Conservation (phyloP, 2,329 filamentous ascomycete species). For the Exophiala mesophila region DNA sequence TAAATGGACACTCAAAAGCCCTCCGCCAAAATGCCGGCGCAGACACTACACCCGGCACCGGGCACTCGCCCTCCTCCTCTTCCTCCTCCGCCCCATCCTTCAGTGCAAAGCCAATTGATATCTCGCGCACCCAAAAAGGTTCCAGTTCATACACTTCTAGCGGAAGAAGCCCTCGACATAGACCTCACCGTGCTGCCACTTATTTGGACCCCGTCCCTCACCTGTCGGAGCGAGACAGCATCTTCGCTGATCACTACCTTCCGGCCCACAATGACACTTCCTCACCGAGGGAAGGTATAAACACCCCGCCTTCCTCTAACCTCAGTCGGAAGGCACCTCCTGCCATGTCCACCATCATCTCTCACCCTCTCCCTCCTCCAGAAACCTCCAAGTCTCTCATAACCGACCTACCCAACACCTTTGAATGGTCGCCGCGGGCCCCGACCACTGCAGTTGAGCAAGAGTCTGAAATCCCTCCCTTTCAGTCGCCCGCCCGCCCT, state of each 20-base stretch:
- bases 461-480: too few relatives aligned
- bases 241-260: slow-evolving; percentile 59
- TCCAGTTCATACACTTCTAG: slow-evolving; percentile 22
- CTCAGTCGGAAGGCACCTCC: slow-evolving; percentile 10
- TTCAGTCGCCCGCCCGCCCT: slow-evolving; percentile 12
- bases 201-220: slow-evolving; percentile 40
- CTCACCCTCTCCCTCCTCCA: slow-evolving; percentile 17
- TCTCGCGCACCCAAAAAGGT: slow-evolving; percentile 26
- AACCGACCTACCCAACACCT: background rate
- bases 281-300: slow-evolving; percentile 11
- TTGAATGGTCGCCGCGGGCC: slow-evolving; percentile 14
- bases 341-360: slow-evolving; percentile 19
- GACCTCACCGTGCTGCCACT: slow-evolving; percentile 16
- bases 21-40: slow-evolving; percentile 35
- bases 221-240: slow-evolving; percentile 58
- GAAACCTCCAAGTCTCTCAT: slow-evolving; percentile 12
- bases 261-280: slow-evolving; percentile 40
- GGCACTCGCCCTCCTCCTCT: slow-evolving; percentile 23
- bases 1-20: slow-evolving; percentile 24
- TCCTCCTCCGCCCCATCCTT: slow-evolving; percentile 12
- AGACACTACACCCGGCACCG: slow-evolving; percentile 24
- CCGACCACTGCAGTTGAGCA: too few relatives aligned
- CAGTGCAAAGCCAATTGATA: slow-evolving; percentile 34
- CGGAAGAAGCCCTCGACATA: slow-evolving; percentile 13
- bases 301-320: slow-evolving; percentile 8